These are phyloP conservation scores for Flaveria floridana DNA, from an alignment of 140 eudicot genomes.

Conservation along the genomic window DNA sequence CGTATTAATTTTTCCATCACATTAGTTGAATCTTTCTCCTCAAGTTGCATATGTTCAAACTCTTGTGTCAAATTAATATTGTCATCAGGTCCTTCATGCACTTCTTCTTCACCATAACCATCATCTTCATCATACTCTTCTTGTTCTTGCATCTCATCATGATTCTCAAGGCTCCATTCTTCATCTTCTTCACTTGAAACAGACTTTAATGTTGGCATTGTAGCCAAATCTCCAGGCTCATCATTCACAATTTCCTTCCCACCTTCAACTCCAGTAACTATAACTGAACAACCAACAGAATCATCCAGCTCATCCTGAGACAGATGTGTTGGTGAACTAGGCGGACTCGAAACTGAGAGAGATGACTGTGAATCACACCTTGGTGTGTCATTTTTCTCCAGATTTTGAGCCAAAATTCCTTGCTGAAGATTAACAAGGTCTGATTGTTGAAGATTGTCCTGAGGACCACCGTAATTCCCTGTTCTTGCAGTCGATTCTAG, in stretches of 20 bases:
- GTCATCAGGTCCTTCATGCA: slow-evolving; percentile 65
- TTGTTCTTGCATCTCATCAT: slow-evolving; percentile 71
- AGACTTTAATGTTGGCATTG: slow-evolving; percentile 38
- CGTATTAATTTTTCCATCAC: slow-evolving; percentile 61
- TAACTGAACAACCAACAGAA: slow-evolving; percentile 54
- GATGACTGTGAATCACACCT: slow-evolving; percentile 94
- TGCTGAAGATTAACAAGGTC: slow-evolving; percentile 39
- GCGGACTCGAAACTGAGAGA: slow-evolving; percentile 83
- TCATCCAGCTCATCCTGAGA: slow-evolving; percentile 93
- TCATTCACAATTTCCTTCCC: slow-evolving; percentile 38
- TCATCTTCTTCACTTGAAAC: slow-evolving; percentile 70
- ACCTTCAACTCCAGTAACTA: slow-evolving; percentile 44
- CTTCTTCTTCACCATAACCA: slow-evolving; percentile 87
- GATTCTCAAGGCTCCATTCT: slow-evolving; percentile 73
- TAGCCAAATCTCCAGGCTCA: slow-evolving; percentile 35
- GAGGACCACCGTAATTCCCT: slow-evolving; percentile 41
- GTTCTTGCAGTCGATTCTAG: slow-evolving; percentile 49
- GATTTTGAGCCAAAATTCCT: slow-evolving; percentile 44
- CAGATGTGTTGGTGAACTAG: slow-evolving; percentile 77
- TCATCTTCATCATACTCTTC: slow-evolving; percentile 94
- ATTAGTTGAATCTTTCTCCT: slow-evolving; percentile 47
- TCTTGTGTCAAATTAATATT: slow-evolving; percentile 57
- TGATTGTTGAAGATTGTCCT: slow-evolving; percentile 41
- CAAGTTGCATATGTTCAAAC: slow-evolving; percentile 58
- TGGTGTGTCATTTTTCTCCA: slow-evolving; percentile 36